Percentiles rank a stretch among this genome's conserved stretches.
These are phyloP conservation scores for Aspergillus carbonarius DNA, from an alignment of 2,329 filamentous ascomycete species.

Conservation along the genomic window DNA sequence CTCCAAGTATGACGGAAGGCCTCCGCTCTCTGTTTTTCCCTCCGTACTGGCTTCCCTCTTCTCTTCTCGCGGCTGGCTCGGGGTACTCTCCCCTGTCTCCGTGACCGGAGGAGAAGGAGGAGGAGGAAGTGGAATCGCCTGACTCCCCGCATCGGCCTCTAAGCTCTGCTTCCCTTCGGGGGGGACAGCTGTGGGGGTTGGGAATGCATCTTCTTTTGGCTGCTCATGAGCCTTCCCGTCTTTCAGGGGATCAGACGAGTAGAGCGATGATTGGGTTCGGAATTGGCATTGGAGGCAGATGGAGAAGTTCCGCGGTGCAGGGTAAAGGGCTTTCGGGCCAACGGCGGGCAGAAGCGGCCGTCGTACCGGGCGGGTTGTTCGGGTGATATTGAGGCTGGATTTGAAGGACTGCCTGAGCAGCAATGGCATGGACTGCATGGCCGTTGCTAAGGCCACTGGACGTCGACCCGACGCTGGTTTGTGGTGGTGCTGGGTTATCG, in stretches of 20 bases:
- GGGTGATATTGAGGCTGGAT: constrained; percentile 26
- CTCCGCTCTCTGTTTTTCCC: constrained; percentile 12
- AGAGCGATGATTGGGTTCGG: constrained; percentile 29
- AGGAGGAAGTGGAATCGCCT: constrained; percentile 11
- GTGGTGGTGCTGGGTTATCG: constrained; percentile 9
- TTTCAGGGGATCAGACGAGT: constrained; percentile 17
- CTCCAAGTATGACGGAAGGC: constrained; percentile 38
- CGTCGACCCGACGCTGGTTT: constrained; percentile 21
- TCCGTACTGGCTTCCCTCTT: constrained; percentile 4
- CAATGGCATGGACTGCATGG: constrained; percentile 44
- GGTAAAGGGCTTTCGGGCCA: constrained; percentile 22
- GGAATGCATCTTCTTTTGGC: constrained; percentile 8
- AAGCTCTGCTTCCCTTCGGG: constrained; percentile 18
- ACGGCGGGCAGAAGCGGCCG: constrained; percentile 23
- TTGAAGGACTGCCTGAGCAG: constrained; percentile 41
- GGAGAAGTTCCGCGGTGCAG: constrained; percentile 33
- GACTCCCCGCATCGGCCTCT: constrained; percentile 23
- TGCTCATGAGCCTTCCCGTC: constrained; percentile 12
- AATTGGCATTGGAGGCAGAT: constrained; percentile 47
- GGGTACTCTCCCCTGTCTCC: constrained; percentile 17
- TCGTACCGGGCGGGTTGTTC: constrained; percentile 22
- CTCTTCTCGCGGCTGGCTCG: constrained; percentile 10
- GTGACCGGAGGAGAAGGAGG: not conserved
- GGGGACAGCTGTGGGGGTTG: constrained; percentile 24
- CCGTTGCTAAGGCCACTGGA: constrained; percentile 24